Base-by-base conservation (phyloP, 2,329 filamentous ascomycete species). In the Diaporthe sp. region DNA sequence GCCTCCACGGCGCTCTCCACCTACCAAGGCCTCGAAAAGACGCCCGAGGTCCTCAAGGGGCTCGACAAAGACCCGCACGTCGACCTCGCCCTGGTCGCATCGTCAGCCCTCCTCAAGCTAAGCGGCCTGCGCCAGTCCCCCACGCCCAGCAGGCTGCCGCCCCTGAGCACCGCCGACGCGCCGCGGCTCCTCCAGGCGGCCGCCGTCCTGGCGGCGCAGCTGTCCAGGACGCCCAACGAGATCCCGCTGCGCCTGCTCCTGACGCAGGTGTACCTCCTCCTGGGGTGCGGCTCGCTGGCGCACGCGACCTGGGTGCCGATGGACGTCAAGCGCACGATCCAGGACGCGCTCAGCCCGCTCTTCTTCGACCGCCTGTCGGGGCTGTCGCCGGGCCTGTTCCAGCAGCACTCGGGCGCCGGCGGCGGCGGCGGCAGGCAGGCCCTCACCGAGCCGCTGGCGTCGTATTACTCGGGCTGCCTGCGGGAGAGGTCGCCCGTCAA, bases 351-450 rank as follows among this genome's bases (percentile, higher is more conserved):
- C 0, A 89, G 85, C 3, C 87, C 89, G 0, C 82, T 90, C 1
- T 90, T 90, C 75, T 88, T 89, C 76, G 90, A 92, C 79, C 86
- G 90, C 2, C 81, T 91, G 8, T 88, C 89, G 1, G 88, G 85
- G 1, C 80, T 91, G 2, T 84, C 89, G 0, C 90, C 90, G 0
- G 84, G 83, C 0, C 78, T 85, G 58, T 86, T 87, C 57, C 77
- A 73, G 77, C 87, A 77, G 77, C 87, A 77, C 79, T 31, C 59
- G 1, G 59, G 58, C 31, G 2, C 8, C 59, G 42, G 82, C 31
- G 31, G 1, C 31, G 31, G 31, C 31, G 31, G 31, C 31, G 4
- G 25, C 77, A 82, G 15, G 78, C 80, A 61, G 76, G 86, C 53
- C 6, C 79, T 88, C 10, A 83, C 85, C 49, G 84, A 87, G 7